A percentile compares a stretch with the other conserved stretches of the same genome.
Conservation (phyloP, 805 yeast species). For the Scheffersomyces lignosus region DNA sequence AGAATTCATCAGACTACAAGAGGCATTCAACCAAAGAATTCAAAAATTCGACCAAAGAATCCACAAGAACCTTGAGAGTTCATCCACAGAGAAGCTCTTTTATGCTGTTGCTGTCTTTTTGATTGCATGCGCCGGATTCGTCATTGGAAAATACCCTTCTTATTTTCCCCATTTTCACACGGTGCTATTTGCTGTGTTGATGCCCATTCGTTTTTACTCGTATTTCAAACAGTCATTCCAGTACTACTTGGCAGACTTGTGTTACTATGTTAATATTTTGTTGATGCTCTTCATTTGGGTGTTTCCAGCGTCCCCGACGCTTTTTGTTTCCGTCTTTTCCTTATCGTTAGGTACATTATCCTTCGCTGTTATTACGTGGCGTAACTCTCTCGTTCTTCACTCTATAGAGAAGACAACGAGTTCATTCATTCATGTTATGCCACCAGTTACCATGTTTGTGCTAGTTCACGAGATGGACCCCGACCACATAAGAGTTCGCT, state of each 20-base stretch:
- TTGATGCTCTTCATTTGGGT: constrained; percentile 77
- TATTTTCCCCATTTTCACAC: constrained; percentile 79
- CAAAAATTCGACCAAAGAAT: constrained; percentile 37
- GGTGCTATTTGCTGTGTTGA: constrained; percentile 52
- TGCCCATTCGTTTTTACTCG: constrained; percentile 84
- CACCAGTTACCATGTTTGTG: constrained; percentile 84
- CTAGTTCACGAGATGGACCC: constrained; percentile 75
- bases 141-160: constrained; percentile 76
- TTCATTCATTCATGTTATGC: constrained; percentile 86
- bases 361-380: constrained; percentile 94
- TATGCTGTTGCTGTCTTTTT: constrained; percentile 71
- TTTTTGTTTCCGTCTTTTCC: constrained; percentile 83
- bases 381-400: constrained; percentile 89
- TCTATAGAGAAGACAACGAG: constrained; percentile 90
- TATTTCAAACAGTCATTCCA: constrained; percentile 80
- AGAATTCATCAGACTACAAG: constrained; percentile 34
- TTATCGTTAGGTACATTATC: constrained; percentile 86
- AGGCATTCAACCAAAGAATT: constrained; percentile 29
- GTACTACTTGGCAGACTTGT: constrained; percentile 87
- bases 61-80: constrained; percentile 32
- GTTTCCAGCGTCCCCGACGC: constrained; percentile 67
- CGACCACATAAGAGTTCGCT: constrained; percentile 54
- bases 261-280: constrained; percentile 83
- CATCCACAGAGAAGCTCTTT: constrained; percentile 67
- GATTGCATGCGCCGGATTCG: constrained; percentile 69